A percentile compares a stretch with the other conserved stretches of the same genome.
Conservation (phyloP, 2,329 filamentous ascomycete genomes). For the Colletotrichum sp. region DNA sequence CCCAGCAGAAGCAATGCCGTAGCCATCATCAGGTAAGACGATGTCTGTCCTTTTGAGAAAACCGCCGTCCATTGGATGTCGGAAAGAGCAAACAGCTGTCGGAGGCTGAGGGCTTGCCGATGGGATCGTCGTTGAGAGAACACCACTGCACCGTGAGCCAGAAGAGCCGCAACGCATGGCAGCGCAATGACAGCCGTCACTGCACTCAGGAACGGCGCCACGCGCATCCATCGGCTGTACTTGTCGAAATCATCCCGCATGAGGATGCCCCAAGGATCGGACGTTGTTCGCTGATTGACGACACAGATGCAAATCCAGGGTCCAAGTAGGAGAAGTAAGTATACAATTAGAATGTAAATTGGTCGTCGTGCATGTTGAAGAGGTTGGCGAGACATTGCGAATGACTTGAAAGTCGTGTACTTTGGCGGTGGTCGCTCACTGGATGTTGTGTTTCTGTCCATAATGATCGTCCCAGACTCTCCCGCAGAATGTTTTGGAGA, state of each 20-base stretch:
- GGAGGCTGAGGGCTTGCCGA: slow-evolving; percentile 10
- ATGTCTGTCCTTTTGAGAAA: not conserved
- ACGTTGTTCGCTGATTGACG: slow-evolving; percentile 2
- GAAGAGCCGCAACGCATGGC: slow-evolving; percentile 13
- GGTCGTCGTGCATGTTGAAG: slow-evolving; percentile 12
- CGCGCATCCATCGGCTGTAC: slow-evolving; percentile 7
- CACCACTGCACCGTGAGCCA: slow-evolving; percentile 17
- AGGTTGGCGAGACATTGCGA: slow-evolving; percentile 5
- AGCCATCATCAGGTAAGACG: slow-evolving; percentile 3
- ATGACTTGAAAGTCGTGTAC: slow-evolving; percentile 8
- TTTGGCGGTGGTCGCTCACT: not conserved
- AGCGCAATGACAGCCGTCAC: slow-evolving; percentile 16
- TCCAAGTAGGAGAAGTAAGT: slow-evolving; percentile 5
- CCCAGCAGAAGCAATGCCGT: slow-evolving; percentile 4
- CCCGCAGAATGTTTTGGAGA: not conserved
- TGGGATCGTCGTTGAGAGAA: slow-evolving; percentile 9
- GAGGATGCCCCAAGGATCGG: slow-evolving; percentile 2
- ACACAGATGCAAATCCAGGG: slow-evolving; percentile 18
- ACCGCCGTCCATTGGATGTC: slow-evolving; percentile 17
- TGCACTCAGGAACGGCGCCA: slow-evolving; percentile 6
- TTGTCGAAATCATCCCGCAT: slow-evolving; percentile 9
- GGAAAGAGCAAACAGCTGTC: slow-evolving; percentile 16
- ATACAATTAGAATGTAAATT: slow-evolving; percentile 10
- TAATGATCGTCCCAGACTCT: not conserved
- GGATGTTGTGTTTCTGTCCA: slow-evolving; percentile 5